Percentiles rank a stretch among this genome's conserved stretches.
phyloP scores from a whole-genome alignment of 2,329 filamentous ascomycete species.

The Ilyonectria sp. region DNA sequence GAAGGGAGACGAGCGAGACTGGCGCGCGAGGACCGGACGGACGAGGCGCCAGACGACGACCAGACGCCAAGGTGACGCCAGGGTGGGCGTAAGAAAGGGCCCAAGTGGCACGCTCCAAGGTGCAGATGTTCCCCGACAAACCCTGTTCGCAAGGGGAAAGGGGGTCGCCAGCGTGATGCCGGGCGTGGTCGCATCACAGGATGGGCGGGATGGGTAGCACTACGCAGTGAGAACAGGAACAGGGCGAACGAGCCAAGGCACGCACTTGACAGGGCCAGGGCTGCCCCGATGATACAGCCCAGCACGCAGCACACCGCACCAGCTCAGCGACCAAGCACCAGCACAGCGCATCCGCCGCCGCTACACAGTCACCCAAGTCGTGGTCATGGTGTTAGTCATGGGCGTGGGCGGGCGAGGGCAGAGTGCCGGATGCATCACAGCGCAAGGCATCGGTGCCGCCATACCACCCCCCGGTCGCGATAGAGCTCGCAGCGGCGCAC shows the following conservation, averaged over 20 bases:
- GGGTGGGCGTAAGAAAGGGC: slow-evolving; percentile 20
- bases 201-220: background rate
- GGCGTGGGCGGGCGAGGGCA: background rate
- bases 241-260: slow-evolving; percentile 43
- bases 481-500: too few relatives aligned
- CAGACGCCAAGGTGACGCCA: slow-evolving; percentile 4
- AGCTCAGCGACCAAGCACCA: slow-evolving; percentile 4
- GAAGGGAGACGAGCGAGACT: slow-evolving; percentile 14
- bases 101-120: slow-evolving; percentile 29
- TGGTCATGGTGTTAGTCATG: background rate
- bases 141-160: slow-evolving; percentile 40
- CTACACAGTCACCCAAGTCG: background rate
- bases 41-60: background rate
- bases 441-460: too few relatives aligned
- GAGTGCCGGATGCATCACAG: background rate
- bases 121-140: slow-evolving; percentile 43
- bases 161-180: slow-evolving; percentile 27
- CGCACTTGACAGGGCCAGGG: slow-evolving; percentile 41
- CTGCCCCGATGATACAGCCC: slow-evolving; percentile 34
- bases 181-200: slow-evolving; percentile 2
- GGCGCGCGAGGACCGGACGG: background rate
- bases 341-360: background rate
- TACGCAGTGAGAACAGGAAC: slow-evolving; percentile 20
- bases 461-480: too few relatives aligned
- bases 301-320: slow-evolving; percentile 22